Conservation (phyloP, 768 basidiomycete genomes). For the Suillus americanus region DNA sequence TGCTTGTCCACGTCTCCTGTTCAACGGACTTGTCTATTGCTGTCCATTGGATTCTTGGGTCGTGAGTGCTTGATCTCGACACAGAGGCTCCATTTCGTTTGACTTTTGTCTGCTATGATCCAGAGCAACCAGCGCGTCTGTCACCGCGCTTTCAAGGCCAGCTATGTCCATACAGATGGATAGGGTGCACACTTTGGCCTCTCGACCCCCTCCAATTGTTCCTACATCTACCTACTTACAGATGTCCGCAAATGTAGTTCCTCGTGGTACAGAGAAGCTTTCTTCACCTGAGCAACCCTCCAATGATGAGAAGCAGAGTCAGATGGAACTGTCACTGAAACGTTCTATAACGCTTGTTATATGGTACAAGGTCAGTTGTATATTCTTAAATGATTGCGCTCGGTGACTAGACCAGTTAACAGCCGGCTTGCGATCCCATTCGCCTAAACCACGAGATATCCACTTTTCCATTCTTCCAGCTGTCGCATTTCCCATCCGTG, state of each 20-base stretch:
- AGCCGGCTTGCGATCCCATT: conserved; percentile 56
- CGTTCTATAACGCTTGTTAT: conserved; percentile 65
- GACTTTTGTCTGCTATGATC: conserved; percentile 3
- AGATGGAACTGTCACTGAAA: conserved; percentile 39
- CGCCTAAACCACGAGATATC: conserved; percentile 56
- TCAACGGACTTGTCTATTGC: conserved; percentile 6
- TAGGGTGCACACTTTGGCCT: conserved; percentile 22
- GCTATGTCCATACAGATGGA: conserved; percentile 29
- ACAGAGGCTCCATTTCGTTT: background rate
- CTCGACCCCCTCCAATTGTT: conserved; percentile 11
- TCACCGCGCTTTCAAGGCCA: background rate
- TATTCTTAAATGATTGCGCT: conserved; percentile 1
- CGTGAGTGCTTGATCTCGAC: background rate
- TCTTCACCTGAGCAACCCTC: conserved; percentile 12
- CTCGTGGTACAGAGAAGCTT: conserved; percentile 10
- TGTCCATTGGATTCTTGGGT: conserved; percentile 2
- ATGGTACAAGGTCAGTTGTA: conserved; percentile 59
- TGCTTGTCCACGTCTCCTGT: conserved; percentile 5
- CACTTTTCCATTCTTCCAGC: conserved; percentile 65
- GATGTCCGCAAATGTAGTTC: conserved; percentile 10
- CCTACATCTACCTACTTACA: conserved; percentile 11
- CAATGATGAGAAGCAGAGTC: conserved; percentile 25
- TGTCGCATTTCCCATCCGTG: conserved; percentile 52
- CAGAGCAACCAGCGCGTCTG: background rate
- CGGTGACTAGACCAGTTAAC: conserved; percentile 14